Base-by-base conservation (phyloP, 768 basidiomycete genomes). In the Rhodosporidiobolus sp. region DNA sequence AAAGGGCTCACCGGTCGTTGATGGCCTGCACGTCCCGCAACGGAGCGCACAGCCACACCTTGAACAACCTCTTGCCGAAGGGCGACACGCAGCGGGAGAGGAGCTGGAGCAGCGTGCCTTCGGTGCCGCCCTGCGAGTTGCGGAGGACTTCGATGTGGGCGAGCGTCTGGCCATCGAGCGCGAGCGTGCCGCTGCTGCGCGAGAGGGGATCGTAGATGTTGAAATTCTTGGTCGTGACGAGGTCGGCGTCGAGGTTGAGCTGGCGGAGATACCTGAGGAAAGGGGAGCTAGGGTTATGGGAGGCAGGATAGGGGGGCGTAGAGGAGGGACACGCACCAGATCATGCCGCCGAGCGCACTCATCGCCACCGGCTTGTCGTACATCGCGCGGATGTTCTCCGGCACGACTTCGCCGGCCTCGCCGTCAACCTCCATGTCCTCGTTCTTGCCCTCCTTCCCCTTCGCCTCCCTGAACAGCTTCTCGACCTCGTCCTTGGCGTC, bases 191-290 rank as follows among this genome's bases (percentile, higher is more conserved):
- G 20, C 56, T 58, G 26, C 66, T 57, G 71, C 86, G 85, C 79
- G 90, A 89, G 87, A 97, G 92, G 0, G 96, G 96, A 56, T 78
- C 78, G 72, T 74, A 78, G 56, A 77, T 70, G 68, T 97, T 94
- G 85, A 99, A 99, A 79, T 98, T 98, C 83, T 88, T 90, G 89
- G 96, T 94, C 65, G 88, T 91, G 78, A 99, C 81, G 66, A 99
- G 88, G 74, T 97, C 94, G 79, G 92, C 90, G 83, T 94, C 95
- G 73, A 98, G 92, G 79, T 98, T 98, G 52, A 99, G 85, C 72
- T 92, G 91, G 49, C 90, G 88, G 22, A 98, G 86, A 79, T 93
- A 93, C 87, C 89, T 88, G 65, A 53, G 6, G 38, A 19, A 19
- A 32, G 22, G 6, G 49, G 9, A 3, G 1, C 16, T 45, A 49